Evolutionary conservation across 495 filamentous ascomycete genomes (phyloP).

Genomic region (Entonaema liquescens): DNA sequence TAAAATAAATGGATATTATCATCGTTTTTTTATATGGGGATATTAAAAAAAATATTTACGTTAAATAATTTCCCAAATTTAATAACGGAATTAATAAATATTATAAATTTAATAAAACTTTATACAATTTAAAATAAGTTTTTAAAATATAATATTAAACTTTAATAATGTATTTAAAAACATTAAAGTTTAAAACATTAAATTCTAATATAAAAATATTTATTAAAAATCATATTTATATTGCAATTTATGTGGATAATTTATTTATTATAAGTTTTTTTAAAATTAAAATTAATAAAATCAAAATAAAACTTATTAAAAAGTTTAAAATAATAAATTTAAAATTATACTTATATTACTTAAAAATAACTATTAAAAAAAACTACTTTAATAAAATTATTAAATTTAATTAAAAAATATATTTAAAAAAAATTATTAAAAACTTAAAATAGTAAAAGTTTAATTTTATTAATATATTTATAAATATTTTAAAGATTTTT

Average conservation of each 20-base stretch:
- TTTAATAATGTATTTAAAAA: no score
- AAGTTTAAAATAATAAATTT: not conserved
- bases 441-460: not conserved
- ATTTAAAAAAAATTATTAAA: slow-evolving; percentile 2
- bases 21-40: not conserved
- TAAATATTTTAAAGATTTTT: no score
- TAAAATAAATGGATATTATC: no score
- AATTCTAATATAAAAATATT: not conserved
- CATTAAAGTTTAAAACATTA: not conserved
- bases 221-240: not conserved
- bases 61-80: not conserved
- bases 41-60: not conserved
- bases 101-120: no score
- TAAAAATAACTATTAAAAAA: not conserved
- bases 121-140: no score
- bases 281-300: not conserved
- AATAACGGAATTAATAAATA: not conserved
- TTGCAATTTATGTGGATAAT: not conserved
- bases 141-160: no score
- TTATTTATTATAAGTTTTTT: no score
- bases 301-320: not conserved
- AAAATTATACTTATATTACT: not conserved
- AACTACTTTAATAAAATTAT: not conserved
- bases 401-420: not conserved
- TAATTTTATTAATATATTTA: not conserved